phyloP scores from a whole-genome alignment of 192 early-diverging fungal species.

The Globomyces pollinis-pini region DNA sequence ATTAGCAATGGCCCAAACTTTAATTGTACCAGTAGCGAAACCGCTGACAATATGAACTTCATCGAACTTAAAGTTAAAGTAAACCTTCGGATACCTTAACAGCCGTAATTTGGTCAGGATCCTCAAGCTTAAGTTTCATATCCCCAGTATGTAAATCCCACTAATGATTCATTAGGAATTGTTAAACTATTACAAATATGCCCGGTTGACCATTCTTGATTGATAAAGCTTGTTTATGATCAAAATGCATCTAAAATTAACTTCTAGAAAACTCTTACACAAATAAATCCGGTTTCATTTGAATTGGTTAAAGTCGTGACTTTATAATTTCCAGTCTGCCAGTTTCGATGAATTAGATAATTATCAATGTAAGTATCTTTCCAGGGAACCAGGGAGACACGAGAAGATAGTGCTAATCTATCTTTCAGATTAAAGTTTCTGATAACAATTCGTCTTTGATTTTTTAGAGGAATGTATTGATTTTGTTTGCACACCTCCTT shows the following conservation, averaged over 20 bases:
- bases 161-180: too few species aligned
- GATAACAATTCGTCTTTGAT: background rate
- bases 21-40: conserved; percentile 68
- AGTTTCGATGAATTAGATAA: conserved; percentile 30
- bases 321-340: conserved; percentile 23
- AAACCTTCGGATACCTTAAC: background rate
- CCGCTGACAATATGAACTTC: conserved; percentile 70
- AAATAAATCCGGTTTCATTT: background rate
- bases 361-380: conserved; percentile 39
- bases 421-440: too few species aligned
- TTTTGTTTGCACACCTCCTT: conserved; percentile 19
- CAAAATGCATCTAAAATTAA: conserved; percentile 31
- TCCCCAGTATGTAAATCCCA: conserved; percentile 49
- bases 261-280: background rate
- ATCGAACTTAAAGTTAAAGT: conserved; percentile 70
- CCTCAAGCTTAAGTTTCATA: conserved; percentile 74
- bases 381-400: conserved; percentile 27
- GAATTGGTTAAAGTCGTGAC: background rate
- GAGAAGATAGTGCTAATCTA: too few species aligned
- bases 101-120: conserved; percentile 46
- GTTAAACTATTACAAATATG: too few species aligned
- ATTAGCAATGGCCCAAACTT: conserved; percentile 64
- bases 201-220: conserved; percentile 13
- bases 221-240: conserved; percentile 36
- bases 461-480: conserved; percentile 7